Evolutionary conservation across 129 eudicot species (phyloP).

Genomic region (Lactuca saligna): DNA sequence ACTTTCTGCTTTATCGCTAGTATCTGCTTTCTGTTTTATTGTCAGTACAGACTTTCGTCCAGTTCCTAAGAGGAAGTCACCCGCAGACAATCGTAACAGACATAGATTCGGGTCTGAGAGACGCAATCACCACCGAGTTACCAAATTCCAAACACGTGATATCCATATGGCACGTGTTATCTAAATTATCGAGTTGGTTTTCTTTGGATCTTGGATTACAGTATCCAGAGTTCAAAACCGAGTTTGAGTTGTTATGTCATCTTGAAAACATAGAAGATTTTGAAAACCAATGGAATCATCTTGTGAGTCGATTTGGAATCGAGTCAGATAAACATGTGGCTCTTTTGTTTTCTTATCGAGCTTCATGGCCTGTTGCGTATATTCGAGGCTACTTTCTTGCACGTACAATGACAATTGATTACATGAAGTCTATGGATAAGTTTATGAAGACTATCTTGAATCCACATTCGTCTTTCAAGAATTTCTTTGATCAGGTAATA

Average conservation of each 20-base stretch:
- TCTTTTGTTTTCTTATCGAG: slow-evolving; percentile 52
- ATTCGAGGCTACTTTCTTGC: slow-evolving; percentile 63
- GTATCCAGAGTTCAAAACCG: slow-evolving; percentile 58
- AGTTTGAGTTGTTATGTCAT: slow-evolving; percentile 61
- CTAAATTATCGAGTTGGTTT: slow-evolving; percentile 75
- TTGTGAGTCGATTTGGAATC: slow-evolving; percentile 59
- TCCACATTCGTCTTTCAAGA: slow-evolving; percentile 51
- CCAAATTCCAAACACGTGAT: slow-evolving; percentile 68
- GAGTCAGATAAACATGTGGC: slow-evolving; percentile 64
- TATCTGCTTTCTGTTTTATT: neutral
- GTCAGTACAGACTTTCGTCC: slow-evolving; percentile 49
- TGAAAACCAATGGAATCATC: slow-evolving; percentile 79
- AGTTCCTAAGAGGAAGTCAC: slow-evolving; percentile 60
- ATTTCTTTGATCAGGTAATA: slow-evolving; percentile 55
- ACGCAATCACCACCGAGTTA: slow-evolving; percentile 64
- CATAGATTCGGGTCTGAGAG: slow-evolving; percentile 64
- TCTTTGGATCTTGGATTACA: slow-evolving; percentile 55
- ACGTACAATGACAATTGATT: slow-evolving; percentile 54
- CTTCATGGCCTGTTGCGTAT: slow-evolving; percentile 61
- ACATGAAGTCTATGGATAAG: slow-evolving; percentile 50
- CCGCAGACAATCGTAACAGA: slow-evolving; percentile 81
- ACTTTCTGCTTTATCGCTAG: neutral
- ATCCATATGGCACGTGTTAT: slow-evolving; percentile 52
- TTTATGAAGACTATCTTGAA: slow-evolving; percentile 52
- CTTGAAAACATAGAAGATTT: slow-evolving; percentile 69